Evolutionary conservation across 1,139 yeast genomes (phyloP), one percentile per base, ranked within the genome.

Genomic region (Lizanozyma gosingica): DNA sequence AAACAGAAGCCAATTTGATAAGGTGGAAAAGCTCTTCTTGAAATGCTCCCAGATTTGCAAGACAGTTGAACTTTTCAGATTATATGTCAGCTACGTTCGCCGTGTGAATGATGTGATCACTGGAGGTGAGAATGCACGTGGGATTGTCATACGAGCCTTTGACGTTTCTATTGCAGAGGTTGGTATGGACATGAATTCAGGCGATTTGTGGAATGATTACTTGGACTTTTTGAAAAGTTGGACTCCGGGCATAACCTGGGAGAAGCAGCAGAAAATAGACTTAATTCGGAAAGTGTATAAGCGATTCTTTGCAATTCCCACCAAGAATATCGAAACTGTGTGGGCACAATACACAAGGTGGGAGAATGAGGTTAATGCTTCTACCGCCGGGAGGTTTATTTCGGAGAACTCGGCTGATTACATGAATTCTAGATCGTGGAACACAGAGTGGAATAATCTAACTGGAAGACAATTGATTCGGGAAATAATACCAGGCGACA

Each of bases 301-400:
- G 50, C 75, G 76, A 44, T 79, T 84, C 48, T 70, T 88, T 33
- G 69, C 74, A 18, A 71, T 81, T 33, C 98, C 98, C 2, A 71
- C 86, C 29, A 76, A 74, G 43, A 78, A 80, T 43, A 66, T 92
- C 40, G 97, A 90, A 55, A 68, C 70, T 22, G 67, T 84, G 44
- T 92, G 98, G 98, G 68, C 78, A 43, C 79, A 69, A 39, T 92
- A 88, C 57, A 82, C 86, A 29, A 68, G 73, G 44, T 92, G 94
- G 80, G 97, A 92, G 59, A 84, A 80, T 49, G 83, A 78, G 38
- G 63, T 82, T 16, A 84, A 82, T 54, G 71, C 83, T 27, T 67
- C 81, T 18, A 84, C 94, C 4, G 94, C 97, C 2, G 77, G 95
- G 53, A 87, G 87, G 57, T 82, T 83, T 55, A 80, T 90, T 43